A percentile compares a stretch with the other conserved stretches of the same genome.
phyloP scores from a whole-genome alignment of 441 rosid genomes.

The Eruca vesicaria region DNA sequence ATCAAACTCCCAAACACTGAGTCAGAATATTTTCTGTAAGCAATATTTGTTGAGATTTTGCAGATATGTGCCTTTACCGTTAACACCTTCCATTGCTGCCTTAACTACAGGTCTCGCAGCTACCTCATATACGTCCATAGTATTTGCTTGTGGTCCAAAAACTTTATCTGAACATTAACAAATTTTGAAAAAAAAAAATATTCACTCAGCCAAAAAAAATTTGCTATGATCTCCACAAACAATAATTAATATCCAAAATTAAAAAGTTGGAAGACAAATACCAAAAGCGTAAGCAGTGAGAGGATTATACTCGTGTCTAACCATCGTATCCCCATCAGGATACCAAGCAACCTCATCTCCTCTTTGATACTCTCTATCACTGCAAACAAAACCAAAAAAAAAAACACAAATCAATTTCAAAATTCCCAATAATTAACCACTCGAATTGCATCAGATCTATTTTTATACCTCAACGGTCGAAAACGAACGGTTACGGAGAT shows the following conservation, averaged over 20 bases:
- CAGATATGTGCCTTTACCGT: conserved; percentile 54
- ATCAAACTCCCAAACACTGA: conserved; percentile 22
- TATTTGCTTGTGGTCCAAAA: conserved; percentile 77
- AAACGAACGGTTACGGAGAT: conserved; percentile 98
- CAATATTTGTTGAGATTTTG: background rate
- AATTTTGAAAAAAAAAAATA: background rate
- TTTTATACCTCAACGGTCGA: conserved; percentile 80
- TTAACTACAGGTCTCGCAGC: conserved; percentile 95
- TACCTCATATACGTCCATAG: conserved; percentile 87
- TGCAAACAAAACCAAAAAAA: conserved; percentile 29
- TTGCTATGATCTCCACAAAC: background rate
- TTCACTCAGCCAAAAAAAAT: background rate
- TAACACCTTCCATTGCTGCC: conserved; percentile 99
- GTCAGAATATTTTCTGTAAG: conserved; percentile 1
- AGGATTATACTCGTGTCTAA: conserved; percentile 84
- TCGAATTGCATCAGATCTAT: conserved; percentile 58
- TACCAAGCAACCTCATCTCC: conserved; percentile 99
- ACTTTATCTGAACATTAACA: conserved; percentile 67
- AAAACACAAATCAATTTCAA: conserved; percentile 12
- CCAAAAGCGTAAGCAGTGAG: conserved; percentile 93
- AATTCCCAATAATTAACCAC: background rate
- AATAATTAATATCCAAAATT: background rate
- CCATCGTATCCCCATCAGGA: conserved; percentile 92
- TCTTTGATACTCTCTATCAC: conserved; percentile 90
- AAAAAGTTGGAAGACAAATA: conserved; percentile 23